phyloP scores from a whole-genome alignment of 352 stramenopile species.

The Globisporangium spiculum region DNA sequence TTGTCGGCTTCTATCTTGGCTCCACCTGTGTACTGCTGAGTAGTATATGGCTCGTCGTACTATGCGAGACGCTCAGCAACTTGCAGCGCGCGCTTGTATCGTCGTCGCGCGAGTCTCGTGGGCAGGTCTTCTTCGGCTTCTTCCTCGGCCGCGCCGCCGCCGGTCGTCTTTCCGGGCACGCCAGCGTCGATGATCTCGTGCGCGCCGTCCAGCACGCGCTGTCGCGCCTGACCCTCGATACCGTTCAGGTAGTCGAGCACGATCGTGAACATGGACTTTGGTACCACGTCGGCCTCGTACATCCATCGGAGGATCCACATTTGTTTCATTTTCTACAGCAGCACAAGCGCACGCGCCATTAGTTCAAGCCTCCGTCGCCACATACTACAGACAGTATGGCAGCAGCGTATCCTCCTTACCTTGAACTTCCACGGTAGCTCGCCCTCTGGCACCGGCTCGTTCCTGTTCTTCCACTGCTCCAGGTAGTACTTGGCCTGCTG shows the following conservation, averaged over 20 bases:
- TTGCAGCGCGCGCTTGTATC: constrained; percentile 80
- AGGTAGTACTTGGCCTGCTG: constrained; percentile 82
- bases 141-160: constrained; percentile 34
- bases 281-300: constrained; percentile 77
- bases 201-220: constrained; percentile 69
- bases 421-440: constrained; percentile 83
- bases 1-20: neutral
- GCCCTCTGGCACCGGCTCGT: constrained; percentile 47
- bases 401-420: constrained; percentile 21
- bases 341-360: neutral
- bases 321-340: constrained; percentile 74
- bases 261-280: constrained; percentile 76
- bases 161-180: constrained; percentile 37
- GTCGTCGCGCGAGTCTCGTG: constrained; percentile 55
- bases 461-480: constrained; percentile 64
- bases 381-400: neutral
- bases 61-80: constrained; percentile 61
- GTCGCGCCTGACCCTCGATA: constrained; percentile 61
- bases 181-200: constrained; percentile 72
- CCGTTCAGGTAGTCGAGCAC: constrained; percentile 72
- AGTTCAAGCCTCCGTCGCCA: neutral
- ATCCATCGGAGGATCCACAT: constrained; percentile 81
- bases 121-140: constrained; percentile 49
- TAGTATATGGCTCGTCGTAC: constrained; percentile 18
- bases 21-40: neutral